These are phyloP conservation scores for Circinella umbellata DNA, from an alignment of 371 early-diverging fungal genomes.

Conservation along the genomic window DNA sequence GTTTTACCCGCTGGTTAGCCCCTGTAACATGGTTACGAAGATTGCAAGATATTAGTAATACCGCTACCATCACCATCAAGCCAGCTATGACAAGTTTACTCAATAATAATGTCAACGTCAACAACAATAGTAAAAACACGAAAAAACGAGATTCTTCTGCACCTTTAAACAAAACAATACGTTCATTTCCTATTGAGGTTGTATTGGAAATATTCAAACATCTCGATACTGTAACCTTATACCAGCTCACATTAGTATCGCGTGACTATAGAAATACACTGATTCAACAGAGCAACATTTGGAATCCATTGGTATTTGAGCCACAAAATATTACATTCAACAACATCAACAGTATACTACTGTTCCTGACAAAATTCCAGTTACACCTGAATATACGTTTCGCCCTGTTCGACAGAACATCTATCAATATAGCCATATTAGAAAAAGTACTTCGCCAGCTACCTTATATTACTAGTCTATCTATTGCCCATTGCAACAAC, in stretches of 20 bases:
- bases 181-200: slow-evolving; percentile 7
- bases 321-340: slow-evolving; percentile 9
- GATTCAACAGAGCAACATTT: not conserved
- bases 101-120: not conserved
- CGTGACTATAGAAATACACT: slow-evolving; percentile 7
- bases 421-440: slow-evolving; percentile 7
- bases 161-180: not conserved
- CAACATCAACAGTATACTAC: slow-evolving; percentile 3
- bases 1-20: not conserved
- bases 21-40: not conserved
- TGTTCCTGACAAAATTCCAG: slow-evolving; percentile 9
- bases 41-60: not conserved
- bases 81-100: not conserved
- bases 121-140: not conserved
- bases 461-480: slow-evolving; percentile 7
- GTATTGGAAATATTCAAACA: slow-evolving; percentile 2
- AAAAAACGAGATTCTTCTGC: not conserved
- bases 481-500: slow-evolving; percentile 8
- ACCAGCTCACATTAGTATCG: slow-evolving; percentile 12
- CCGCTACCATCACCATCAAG: not conserved
- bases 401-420: slow-evolving; percentile 12
- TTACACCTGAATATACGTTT: not conserved
- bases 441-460: slow-evolving; percentile 11
- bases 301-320: slow-evolving; percentile 3
- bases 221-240: slow-evolving; percentile 15